phyloP scores from a whole-genome alignment of 805 yeast genomes.

The Nakazawaea wyomingensis region DNA sequence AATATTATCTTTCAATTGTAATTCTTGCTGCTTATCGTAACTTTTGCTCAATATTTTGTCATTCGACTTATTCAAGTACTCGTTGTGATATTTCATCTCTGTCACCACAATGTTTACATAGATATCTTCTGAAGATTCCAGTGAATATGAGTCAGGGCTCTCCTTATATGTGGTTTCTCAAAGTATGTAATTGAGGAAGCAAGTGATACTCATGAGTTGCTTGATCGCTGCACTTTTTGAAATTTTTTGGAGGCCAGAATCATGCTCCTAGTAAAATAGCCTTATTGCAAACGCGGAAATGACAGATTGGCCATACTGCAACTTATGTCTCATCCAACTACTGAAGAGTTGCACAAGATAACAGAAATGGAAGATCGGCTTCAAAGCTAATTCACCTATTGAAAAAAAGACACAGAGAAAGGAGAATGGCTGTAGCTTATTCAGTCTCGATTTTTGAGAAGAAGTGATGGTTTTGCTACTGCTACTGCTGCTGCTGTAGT shows the following conservation, averaged over 20 bases:
- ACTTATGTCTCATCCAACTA: too few relatives aligned
- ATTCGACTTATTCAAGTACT: not conserved
- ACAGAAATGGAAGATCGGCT: too few relatives aligned
- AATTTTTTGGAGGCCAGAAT: slow-evolving; percentile 8
- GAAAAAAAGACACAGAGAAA: too few relatives aligned
- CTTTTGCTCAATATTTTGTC: not conserved
- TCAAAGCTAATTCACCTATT: too few relatives aligned
- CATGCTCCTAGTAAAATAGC: too few relatives aligned
- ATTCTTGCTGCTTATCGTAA: slow-evolving; percentile 7
- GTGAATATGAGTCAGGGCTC: slow-evolving; percentile 4
- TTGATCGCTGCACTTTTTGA: slow-evolving; percentile 5
- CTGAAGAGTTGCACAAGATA: too few relatives aligned
- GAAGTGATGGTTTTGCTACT: too few relatives aligned
- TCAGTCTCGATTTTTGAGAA: too few relatives aligned
- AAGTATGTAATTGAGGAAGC: not conserved
- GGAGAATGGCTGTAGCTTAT: too few relatives aligned
- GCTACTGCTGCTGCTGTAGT: too few relatives aligned
- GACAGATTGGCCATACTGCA: too few relatives aligned
- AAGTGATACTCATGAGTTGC: slow-evolving; percentile 1
- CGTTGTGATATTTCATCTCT: slow-evolving; percentile 3
- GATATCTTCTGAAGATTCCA: slow-evolving; percentile 5
- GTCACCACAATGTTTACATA: not conserved
- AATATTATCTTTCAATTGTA: slow-evolving; percentile 9
- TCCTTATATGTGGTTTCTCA: not conserved
- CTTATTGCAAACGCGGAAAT: too few relatives aligned